Base-by-base conservation (phyloP, 2,329 filamentous ascomycete species). In the Pseudogymnoascus sp. region DNA sequence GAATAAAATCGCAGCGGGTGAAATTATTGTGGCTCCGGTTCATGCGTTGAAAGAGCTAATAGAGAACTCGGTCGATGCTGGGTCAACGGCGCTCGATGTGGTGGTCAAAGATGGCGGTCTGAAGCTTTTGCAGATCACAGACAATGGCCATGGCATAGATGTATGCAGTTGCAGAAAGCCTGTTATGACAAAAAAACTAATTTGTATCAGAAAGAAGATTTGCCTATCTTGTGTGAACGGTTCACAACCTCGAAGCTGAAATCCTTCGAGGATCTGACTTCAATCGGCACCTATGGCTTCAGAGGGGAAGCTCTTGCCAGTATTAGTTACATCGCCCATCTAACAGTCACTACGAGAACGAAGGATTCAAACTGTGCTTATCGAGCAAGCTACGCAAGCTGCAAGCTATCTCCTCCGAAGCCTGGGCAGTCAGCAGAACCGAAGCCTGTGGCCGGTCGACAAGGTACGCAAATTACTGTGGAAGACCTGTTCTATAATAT, bases 401-500 rank as follows among this genome's bases (percentile, higher is more conserved):
- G 94, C 12, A 90, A 86, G 66, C 80, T 97, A 47, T 82, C 84
- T 6, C 87, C 93, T 12, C 78, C 89, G 8, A 97, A 97, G 71
- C 91, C 93, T 9, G 93, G 93, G 11, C 92, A 96, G 71, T 85
- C 81, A 65, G 79, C 89, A 1, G 91, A 96, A 39, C 94, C 94
- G 2, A 96, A 91, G 70, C 86, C 91, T 4, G 89, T 87, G 38
- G 93, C 94, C 50, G 94, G 94, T 14, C 84, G 92, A 14, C 87
- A 85, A 64, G 94, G 94, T 6, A 99, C 94, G 2, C 92, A 97
- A 69, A 96, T 99, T 69, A 92, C 90, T 0, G 92, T 99, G 14
- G 93, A 99, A 70, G 94, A 99, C 72, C 77, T 99, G 9, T 99
- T 99, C 73, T 99, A 96, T 79, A 99, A 97, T 69, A 85, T 97